phyloP scores from a whole-genome alignment of 305 asterid genomes.

The Stenogyne calaminthoides region DNA sequence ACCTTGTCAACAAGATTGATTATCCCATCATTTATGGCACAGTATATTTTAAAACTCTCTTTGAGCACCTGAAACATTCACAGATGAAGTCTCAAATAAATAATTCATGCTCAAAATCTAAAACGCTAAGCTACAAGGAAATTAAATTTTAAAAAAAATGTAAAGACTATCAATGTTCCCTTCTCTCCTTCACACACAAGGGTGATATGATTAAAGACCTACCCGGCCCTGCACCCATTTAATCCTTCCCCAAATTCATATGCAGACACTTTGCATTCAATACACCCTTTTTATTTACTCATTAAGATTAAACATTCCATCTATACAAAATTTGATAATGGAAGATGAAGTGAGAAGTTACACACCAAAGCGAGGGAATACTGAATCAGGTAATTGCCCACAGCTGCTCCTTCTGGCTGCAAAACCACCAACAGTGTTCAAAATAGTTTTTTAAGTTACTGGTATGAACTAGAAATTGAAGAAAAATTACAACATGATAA shows the following conservation, averaged over 20 bases:
- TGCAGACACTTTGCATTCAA: background rate
- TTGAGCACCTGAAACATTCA: conserved; percentile 74
- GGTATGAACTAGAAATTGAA: background rate
- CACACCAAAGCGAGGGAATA: conserved; percentile 86
- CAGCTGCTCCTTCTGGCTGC: conserved; percentile 95
- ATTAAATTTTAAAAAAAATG: background rate
- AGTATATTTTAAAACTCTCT: conserved; percentile 97
- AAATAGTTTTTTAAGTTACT: conserved; percentile 14
- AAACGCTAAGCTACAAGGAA: conserved; percentile 10
- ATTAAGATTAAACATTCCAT: conserved; percentile 3
- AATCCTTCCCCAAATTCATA: background rate
- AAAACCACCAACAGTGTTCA: conserved; percentile 15
- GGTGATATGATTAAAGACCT: background rate
- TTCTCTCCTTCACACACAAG: conserved; percentile 16
- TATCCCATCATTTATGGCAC: conserved; percentile 96
- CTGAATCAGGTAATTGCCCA: conserved; percentile 66
- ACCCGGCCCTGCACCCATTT: background rate
- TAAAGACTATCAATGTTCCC: background rate
- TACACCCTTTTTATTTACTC: conserved; percentile 7
- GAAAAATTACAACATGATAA: background rate
- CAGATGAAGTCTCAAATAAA: conserved; percentile 13
- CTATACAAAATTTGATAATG: conserved; percentile 14
- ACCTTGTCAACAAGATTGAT: conserved; percentile 99
- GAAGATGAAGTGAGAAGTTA: conserved; percentile 23
- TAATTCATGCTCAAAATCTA: conserved; percentile 21